Evolutionary conservation across 495 filamentous ascomycete species (phyloP).

Genomic region (Tetracladium marchalianum): DNA sequence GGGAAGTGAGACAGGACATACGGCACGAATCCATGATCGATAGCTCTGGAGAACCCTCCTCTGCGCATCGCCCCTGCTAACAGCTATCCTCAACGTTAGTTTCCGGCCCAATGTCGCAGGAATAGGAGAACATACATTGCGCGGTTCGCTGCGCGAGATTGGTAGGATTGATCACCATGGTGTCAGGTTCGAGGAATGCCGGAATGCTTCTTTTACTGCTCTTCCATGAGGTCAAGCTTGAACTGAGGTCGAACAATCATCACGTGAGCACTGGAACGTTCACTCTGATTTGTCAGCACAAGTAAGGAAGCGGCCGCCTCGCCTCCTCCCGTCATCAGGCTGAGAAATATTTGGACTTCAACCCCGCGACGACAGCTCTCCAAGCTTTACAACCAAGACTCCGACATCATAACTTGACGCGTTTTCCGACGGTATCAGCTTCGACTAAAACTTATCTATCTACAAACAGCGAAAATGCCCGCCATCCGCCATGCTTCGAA

Average conservation of each 20-base stretch:
- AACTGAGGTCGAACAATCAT: slow-evolving; percentile 7
- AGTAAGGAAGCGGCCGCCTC: too few species aligned
- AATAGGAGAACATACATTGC: slow-evolving; percentile 57
- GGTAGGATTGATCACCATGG: slow-evolving; percentile 81
- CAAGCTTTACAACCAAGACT: neutral
- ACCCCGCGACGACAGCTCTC: slow-evolving; percentile 9
- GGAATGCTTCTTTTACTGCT: neutral
- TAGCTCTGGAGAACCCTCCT: slow-evolving; percentile 75
- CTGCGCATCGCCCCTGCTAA: slow-evolving; percentile 79
- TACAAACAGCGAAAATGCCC: slow-evolving; percentile 52
- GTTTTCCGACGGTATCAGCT: neutral
- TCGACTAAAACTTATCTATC: neutral
- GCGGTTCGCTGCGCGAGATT: slow-evolving; percentile 84
- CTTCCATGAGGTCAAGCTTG: slow-evolving; percentile 6
- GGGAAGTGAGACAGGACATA: slow-evolving; percentile 40
- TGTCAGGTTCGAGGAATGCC: slow-evolving; percentile 1
- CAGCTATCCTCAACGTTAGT: slow-evolving; percentile 42
- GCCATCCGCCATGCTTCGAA: slow-evolving; percentile 67
- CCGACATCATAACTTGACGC: neutral
- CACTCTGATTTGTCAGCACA: too few species aligned
- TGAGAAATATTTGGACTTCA: slow-evolving; percentile 4
- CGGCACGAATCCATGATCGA: slow-evolving; percentile 87
- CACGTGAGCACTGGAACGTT: slow-evolving; percentile 7
- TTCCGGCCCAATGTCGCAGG: neutral
- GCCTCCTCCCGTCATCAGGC: slow-evolving; percentile 3